Conservation (phyloP, 148 eudicot species). For the Cornus suecica region DNA sequence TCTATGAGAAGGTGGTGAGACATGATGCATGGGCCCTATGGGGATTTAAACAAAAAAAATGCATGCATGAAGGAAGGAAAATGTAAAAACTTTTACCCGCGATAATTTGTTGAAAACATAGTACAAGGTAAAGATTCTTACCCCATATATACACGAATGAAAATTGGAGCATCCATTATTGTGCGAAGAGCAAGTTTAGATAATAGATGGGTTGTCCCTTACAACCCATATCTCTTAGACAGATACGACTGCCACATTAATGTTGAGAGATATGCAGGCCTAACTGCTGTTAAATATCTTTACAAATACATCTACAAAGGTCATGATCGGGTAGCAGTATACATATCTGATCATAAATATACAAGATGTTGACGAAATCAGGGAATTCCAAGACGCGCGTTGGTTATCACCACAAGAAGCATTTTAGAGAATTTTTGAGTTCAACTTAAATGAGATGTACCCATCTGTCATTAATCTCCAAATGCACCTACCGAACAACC, state of each 20-base stretch:
- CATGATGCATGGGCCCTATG: slow-evolving; percentile 2
- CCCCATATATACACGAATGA: background rate
- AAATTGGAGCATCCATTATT: background rate
- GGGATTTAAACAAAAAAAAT: background rate
- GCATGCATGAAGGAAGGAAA: too few relatives aligned
- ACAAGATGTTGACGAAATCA: background rate
- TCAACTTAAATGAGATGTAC: too few relatives aligned
- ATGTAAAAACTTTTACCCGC: too few relatives aligned
- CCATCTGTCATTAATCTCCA: too few relatives aligned
- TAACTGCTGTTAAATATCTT: background rate
- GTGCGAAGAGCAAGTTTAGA: background rate
- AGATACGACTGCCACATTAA: slow-evolving; percentile 3
- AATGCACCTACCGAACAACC: background rate
- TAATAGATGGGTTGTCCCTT: too few relatives aligned
- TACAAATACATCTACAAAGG: slow-evolving; percentile 2
- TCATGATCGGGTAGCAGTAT: background rate
- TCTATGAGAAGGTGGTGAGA: background rate
- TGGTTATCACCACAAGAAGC: slow-evolving; percentile 1
- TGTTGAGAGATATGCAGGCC: background rate
- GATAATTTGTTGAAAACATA: background rate
- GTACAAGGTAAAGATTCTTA: background rate
- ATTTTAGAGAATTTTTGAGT: background rate
- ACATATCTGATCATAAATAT: too few relatives aligned
- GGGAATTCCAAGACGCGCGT: background rate
- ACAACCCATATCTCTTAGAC: too few relatives aligned